Base-by-base conservation (phyloP, 495 filamentous ascomycete genomes). In the Neurospora sp. region DNA sequence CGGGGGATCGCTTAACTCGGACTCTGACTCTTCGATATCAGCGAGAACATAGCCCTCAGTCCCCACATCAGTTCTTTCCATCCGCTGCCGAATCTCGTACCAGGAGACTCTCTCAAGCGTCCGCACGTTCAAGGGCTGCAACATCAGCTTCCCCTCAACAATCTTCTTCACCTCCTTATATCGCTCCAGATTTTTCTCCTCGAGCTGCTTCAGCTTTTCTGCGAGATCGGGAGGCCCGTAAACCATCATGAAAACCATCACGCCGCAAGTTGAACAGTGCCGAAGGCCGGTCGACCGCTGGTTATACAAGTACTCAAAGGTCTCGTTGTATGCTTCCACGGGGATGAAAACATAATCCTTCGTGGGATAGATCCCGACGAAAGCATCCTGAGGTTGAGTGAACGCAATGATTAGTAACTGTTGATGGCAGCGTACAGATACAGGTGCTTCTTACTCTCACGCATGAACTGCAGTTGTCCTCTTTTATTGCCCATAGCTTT, bases 401-500 rank as follows among this genome's bases (percentile, higher is more conserved):
- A 31, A 12, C 20, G 10, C 48, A 59, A 14, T 27, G 10, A 12
- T 71, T 42, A 69, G 27, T 45, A 22, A 5, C 31, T 14, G 12
- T 68, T 31, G 10, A 70, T 38, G 41, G 38, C 40, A 17, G 40
- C 5, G 39, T 37, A 48, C 14, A 40, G 37, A 65, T 1, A 27
- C 5, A 59, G 7, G 6, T 14, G 39, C 40, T 31, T 44, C 71
- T 2, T 70, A 78, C 76, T 14, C 76, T 73, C 10, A 72, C 71
- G 31, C 76, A 78, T 3, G 70, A 73, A 48, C 76, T 78, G 65
- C 76, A 78, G 44, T 76, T 78, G 40, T 78, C 76, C 45, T 76
- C 74, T 44, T 73, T 73, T 4, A 74, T 17, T 37, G 73, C 68
- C 8, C 70, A 65, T 31, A 7, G 4, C 9, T 7, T 22, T 27